Base-by-base conservation (phyloP, 441 rosid genomes). In the Syzygium syzygioides region DNA sequence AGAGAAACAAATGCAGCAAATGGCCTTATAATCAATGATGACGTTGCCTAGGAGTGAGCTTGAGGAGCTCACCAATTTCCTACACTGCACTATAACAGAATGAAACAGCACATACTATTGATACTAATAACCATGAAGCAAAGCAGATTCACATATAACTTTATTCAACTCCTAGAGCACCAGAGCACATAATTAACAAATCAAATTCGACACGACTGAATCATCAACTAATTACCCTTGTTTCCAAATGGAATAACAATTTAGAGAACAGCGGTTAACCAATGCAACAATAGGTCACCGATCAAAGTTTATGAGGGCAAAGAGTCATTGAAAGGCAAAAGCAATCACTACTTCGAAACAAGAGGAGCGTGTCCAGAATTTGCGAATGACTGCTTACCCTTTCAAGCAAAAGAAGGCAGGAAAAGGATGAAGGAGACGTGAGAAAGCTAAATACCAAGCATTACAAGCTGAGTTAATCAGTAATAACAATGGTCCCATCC, bases 41-140 rank as follows among this genome's bases (percentile, higher is more conserved):
- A 41, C 45, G 45, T 41, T 41, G 45, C 45, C 45, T 41, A 41
- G 45, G 45, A 41, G 45, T 41, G 45, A 41, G 45, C 45, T 41
- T 41, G 8, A 41, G 45, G 45, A 41, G 45, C 45, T 41, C 45
- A 41, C 45, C 45, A 41, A 41, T 41, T 41, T 41, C 45, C 45
- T 41, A 41, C 45, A 41, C 8, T 41, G 45, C 9, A 41, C 45
- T 41, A 41, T 41, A 41, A 41, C 45, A 41, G 9, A 41, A 41
- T 41, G 45, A 41, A 41, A 41, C 45, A 41, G 45, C 45, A 41
- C 45, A 41, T 6, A 41, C 45, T 41, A 41, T 41, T 41, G 45
- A 41, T 41, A 41, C 9, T 7, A 94, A 93, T 88, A 92, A 55
- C 19, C 25, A 55, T 18, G 57, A 59, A 59, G 0, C 3, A 59